Base-by-base conservation (phyloP, 1,139 yeast species). In the Blastobotrys raffinosifermentans region DNA sequence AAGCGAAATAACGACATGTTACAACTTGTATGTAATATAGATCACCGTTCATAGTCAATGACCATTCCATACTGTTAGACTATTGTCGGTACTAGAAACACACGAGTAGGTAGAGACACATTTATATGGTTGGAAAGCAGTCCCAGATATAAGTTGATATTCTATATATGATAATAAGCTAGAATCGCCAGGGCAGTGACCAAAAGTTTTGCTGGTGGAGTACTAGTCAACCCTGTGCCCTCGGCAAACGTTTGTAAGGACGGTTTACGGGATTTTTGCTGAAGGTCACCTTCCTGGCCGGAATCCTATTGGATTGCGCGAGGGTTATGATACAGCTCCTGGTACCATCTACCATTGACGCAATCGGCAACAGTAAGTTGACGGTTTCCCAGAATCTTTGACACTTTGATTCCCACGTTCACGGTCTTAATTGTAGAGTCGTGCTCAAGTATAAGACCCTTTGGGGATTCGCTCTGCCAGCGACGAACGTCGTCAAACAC, bases 281-380 rank as follows among this genome's bases (percentile, higher is more conserved):
- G n/a, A n/a, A n/a, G n/a, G n/a, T n/a, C n/a, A n/a, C n/a, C n/a
- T n/a, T n/a, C n/a, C n/a, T n/a, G n/a, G n/a, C n/a, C n/a, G n/a
- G n/a, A n/a, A 32, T 32, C 35, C 35, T 32, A 32, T 32, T 32
- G 35, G 20, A 22, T 22, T n/a, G n/a, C n/a, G 15, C 30, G 9
- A 23, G 36, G 34, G 38, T 19, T 37, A 27, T 35, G 29, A 15
- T 30, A 33, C 29, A 22, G 30, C 19, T 63, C 10, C 37, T 57
- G 57, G 37, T 60, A 60, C 60, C 62, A 54, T 4, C 39, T 43
- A 8, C 91, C 91, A 33, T 78, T 80, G 25, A 75, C 87, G 59
- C 96, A 89, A 53, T 84, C 75, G 0, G 96, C 91, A 10, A 85
- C 89, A 0, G 95, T 84, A 58, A 79, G 50, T 51, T 82, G 93